Base-by-base conservation (phyloP, 176 grass and related monocot genomes). In the Phyllostachys edulis region DNA sequence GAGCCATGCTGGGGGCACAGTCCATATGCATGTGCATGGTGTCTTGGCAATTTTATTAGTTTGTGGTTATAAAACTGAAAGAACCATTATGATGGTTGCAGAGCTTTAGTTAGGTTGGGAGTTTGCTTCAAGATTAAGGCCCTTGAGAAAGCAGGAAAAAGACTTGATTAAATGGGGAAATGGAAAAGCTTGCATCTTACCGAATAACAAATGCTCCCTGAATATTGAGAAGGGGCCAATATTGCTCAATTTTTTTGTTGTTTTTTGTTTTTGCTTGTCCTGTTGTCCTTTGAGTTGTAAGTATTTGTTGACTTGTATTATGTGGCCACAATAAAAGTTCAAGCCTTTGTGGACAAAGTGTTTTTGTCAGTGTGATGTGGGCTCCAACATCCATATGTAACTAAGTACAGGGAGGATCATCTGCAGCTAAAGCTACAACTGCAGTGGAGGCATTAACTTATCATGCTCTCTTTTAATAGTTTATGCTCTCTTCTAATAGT, bases 121-220 rank as follows among this genome's bases (percentile, higher is more conserved):
- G 82, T 85, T 89, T 75, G 87, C 82, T 89, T 89, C 69, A 75
- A 69, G 76, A 85, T 89, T 69, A 89, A 85, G 87, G 77, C 71
- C 87, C 62, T 16, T 45, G 40, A 67, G 27, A 61, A 88, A 42
- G 76, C 39, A 54, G n/a, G 87, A 69, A 81, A 81, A 85, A 63
- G 70, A 85, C 62, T 75, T 69, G 70, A 62, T 81, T 69, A 76
- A 75, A 68, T 36, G 21, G 15, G 39, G 15, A 57, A 80, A 89
- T 67, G 18, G 49, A 75, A 72, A 50, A 55, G 23, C 10, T 38
- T 79, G 26, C n/a, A 40, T 73, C 45, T 56, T 73, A 40, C 15
- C 39, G 60, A 75, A 71, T 23, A 44, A 51, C 34, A 27, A 29
- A 60, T 77, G 11, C n/a, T 24, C 24, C 56, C 63, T 38, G 49